phyloP scores from a whole-genome alignment of 495 filamentous ascomycete species.

The Cladorrhinum samala region DNA sequence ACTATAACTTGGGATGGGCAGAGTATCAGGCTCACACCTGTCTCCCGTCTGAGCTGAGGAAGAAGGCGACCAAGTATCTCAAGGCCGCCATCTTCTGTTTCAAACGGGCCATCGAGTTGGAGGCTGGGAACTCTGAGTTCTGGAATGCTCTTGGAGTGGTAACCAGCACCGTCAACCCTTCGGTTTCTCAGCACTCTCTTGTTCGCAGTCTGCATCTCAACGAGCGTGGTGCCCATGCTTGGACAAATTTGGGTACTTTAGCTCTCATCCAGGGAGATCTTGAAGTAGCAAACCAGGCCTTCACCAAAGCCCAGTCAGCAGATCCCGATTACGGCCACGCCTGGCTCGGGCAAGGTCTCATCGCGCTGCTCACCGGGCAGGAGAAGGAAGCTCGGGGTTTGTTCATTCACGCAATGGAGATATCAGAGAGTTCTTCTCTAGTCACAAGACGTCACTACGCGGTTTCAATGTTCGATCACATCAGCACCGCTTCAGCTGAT shows the following conservation, averaged over 20 bases:
- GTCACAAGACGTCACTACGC: constrained; percentile 71
- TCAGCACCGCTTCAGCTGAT: constrained; percentile 49
- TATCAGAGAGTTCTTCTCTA: constrained; percentile 66
- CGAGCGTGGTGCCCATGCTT: constrained; percentile 71
- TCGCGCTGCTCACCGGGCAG: constrained; percentile 71
- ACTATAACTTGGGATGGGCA: constrained; percentile 94
- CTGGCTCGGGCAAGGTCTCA: constrained; percentile 88
- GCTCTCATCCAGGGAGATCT: constrained; percentile 79
- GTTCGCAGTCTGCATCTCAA: constrained; percentile 92
- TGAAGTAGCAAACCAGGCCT: constrained; percentile 78
- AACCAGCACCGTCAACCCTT: constrained; percentile 74
- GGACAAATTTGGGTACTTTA: constrained; percentile 86
- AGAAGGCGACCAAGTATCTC: constrained; percentile 56
- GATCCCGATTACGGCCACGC: constrained; percentile 90
- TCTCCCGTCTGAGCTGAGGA: constrained; percentile 41
- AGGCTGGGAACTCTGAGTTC: constrained; percentile 92
- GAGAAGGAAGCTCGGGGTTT: constrained; percentile 67
- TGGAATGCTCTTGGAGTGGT: constrained; percentile 95
- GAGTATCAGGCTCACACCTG: constrained; percentile 75
- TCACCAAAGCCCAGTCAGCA: constrained; percentile 82
- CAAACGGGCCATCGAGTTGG: constrained; percentile 92
- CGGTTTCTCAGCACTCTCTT: constrained; percentile 88
- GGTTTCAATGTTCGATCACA: constrained; percentile 69
- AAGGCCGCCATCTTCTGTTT: constrained; percentile 86
- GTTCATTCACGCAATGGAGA: constrained; percentile 95